Evolutionary conservation across 2,329 filamentous ascomycete genomes (phyloP).

Genomic region (Fusarium sp.): DNA sequence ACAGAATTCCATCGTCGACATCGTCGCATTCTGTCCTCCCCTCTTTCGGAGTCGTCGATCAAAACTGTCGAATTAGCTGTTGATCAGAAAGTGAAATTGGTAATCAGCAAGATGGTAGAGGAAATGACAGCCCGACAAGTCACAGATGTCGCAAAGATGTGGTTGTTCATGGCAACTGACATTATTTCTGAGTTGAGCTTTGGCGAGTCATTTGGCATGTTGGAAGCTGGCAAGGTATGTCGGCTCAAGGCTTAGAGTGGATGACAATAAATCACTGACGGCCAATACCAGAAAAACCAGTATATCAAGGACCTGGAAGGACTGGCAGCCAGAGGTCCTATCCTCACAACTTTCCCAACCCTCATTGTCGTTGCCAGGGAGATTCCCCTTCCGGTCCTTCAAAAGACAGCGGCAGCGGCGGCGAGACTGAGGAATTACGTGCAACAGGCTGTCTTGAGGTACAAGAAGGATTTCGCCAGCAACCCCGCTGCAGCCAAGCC

Average conservation of each 20-base stretch:
- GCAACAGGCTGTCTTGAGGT: background rate
- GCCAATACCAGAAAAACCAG: background rate
- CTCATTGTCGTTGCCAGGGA: background rate
- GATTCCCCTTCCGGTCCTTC: background rate
- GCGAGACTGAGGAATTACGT: background rate
- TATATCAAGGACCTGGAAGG: background rate
- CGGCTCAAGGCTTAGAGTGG: too few relatives aligned
- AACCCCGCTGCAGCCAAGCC: background rate
- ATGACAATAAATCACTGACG: background rate
- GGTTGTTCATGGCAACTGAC: background rate
- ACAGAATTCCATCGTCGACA: conserved; percentile 2
- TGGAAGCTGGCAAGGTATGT: background rate
- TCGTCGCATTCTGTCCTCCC: background rate
- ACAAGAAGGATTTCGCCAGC: background rate
- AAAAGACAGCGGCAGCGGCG: background rate
- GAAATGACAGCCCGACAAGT: background rate
- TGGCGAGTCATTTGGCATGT: background rate
- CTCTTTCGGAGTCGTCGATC: conserved; percentile 1
- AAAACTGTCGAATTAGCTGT: background rate
- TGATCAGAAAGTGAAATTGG: background rate
- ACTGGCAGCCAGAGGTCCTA: background rate
- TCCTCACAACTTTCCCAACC: background rate
- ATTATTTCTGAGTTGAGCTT: background rate
- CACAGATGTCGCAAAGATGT: background rate
- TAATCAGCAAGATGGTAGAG: background rate